Percentiles rank a stretch among this genome's conserved stretches.
phyloP scores from a whole-genome alignment of 1,284 basidiomycete species.

The Apiotrichum domesticum region DNA sequence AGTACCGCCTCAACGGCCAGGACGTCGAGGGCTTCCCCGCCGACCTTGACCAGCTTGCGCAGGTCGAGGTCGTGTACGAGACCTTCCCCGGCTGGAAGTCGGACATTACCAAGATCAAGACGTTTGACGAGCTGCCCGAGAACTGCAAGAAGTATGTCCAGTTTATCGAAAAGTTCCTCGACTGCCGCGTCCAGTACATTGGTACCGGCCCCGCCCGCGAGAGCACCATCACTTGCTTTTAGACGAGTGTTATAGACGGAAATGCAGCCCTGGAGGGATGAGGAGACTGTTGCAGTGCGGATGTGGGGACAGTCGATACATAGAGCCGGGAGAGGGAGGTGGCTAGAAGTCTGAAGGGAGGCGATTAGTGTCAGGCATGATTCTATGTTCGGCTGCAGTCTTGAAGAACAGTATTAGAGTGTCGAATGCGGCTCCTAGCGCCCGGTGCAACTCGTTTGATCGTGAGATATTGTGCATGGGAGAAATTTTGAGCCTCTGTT shows the following conservation, averaged over 20 bases:
- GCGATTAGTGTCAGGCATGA: too few species aligned
- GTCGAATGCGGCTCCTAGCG: too few species aligned
- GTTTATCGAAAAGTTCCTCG: conserved; percentile 77
- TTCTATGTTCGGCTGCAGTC: too few species aligned
- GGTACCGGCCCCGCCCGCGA: conserved; percentile 45
- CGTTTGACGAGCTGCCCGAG: conserved; percentile 72
- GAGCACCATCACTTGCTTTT: conserved; percentile 35
- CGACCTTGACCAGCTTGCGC: conserved; percentile 72
- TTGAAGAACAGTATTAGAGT: too few species aligned
- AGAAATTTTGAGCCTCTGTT: too few species aligned
- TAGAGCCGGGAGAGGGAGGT: too few species aligned
- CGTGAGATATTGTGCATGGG: too few species aligned
- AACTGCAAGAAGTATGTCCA: conserved; percentile 82
- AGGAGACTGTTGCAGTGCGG: too few species aligned
- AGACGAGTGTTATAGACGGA: conserved; percentile 1
- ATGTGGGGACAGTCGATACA: too few species aligned
- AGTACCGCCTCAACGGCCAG: conserved; percentile 72
- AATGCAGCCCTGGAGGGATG: not conserved
- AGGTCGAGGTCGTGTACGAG: conserved; percentile 81
- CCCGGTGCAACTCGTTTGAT: too few species aligned
- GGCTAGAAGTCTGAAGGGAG: too few species aligned
- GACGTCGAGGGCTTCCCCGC: conserved; percentile 85
- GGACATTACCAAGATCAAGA: conserved; percentile 62
- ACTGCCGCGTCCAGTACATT: conserved; percentile 64
- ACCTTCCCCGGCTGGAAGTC: conserved; percentile 89